Percentiles rank a stretch among this genome's conserved stretches.
phyloP scores from a whole-genome alignment of 768 basidiomycete genomes.

The Psilocybe cyanescens region DNA sequence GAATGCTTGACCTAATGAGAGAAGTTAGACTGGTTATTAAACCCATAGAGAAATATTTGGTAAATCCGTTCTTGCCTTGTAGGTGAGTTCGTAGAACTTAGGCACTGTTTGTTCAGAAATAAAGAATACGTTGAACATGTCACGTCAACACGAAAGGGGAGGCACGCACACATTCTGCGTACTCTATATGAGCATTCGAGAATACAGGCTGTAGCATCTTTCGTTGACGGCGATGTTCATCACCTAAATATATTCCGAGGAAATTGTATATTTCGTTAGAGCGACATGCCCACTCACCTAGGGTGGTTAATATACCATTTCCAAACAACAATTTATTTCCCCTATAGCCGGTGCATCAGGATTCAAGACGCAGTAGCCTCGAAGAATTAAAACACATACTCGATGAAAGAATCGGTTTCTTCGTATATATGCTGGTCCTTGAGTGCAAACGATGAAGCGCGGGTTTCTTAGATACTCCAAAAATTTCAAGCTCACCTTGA shows the following conservation, averaged over 20 bases:
- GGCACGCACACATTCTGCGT: conserved; percentile 36
- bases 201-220: conserved; percentile 51
- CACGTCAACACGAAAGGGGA: neutral
- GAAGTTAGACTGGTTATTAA: neutral
- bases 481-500: conserved; percentile 31
- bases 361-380: neutral
- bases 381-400: conserved; percentile 13
- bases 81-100: conserved; percentile 32
- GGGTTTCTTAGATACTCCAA: too few species aligned
- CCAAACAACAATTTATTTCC: conserved; percentile 29
- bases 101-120: conserved; percentile 26
- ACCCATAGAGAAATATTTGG: neutral
- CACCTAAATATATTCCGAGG: conserved; percentile 28
- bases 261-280: neutral
- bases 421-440: conserved; percentile 37
- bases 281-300: conserved; percentile 19
- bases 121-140: neutral
- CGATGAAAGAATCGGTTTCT: conserved; percentile 26
- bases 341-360: neutral
- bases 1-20: conserved; percentile 28
- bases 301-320: conserved; percentile 28
- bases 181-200: conserved; percentile 36
- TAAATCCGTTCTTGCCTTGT: conserved; percentile 25
- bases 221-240: conserved; percentile 43
- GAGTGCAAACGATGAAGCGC: neutral